Conservation (phyloP, 2,329 filamentous ascomycete genomes). For the Arthrocladium fulminans region DNA sequence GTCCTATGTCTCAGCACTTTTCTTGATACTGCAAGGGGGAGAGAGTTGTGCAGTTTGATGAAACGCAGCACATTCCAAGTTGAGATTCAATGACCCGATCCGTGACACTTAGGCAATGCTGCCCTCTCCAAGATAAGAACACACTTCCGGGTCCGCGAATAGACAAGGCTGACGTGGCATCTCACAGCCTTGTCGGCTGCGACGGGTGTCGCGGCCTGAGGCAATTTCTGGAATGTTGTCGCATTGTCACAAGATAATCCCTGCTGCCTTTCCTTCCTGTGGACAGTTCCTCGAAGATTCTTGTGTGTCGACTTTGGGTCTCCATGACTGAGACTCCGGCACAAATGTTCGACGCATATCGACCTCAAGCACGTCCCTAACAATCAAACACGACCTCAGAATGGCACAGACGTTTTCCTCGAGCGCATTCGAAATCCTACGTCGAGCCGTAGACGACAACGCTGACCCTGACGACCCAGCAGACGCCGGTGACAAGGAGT, state of each 20-base stretch:
- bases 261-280: background rate
- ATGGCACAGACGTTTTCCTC: conserved; percentile 2
- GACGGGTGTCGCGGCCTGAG: too few species aligned
- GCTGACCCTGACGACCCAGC: conserved; percentile 43
- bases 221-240: too few species aligned
- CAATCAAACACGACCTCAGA: background rate
- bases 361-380: background rate
- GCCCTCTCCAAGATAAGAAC: too few species aligned
- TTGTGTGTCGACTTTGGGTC: background rate
- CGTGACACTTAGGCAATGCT: too few species aligned
- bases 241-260: background rate
- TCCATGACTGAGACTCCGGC: background rate
- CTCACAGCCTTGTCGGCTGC: too few species aligned
- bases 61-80: too few species aligned
- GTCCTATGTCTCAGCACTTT: too few species aligned
- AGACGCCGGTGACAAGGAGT: conserved; percentile 84
- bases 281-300: background rate
- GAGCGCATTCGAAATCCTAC: conserved; percentile 3
- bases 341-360: background rate
- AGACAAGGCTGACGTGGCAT: too few species aligned
- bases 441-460: conserved; percentile 6
- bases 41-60: too few species aligned
- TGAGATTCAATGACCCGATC: too few species aligned
- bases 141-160: too few species aligned
- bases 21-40: too few species aligned